A percentile compares a stretch with the other conserved stretches of the same genome.
Evolutionary conservation across 352 stramenopile genomes (phyloP).

Genomic region (Blastocystis sp.): DNA sequence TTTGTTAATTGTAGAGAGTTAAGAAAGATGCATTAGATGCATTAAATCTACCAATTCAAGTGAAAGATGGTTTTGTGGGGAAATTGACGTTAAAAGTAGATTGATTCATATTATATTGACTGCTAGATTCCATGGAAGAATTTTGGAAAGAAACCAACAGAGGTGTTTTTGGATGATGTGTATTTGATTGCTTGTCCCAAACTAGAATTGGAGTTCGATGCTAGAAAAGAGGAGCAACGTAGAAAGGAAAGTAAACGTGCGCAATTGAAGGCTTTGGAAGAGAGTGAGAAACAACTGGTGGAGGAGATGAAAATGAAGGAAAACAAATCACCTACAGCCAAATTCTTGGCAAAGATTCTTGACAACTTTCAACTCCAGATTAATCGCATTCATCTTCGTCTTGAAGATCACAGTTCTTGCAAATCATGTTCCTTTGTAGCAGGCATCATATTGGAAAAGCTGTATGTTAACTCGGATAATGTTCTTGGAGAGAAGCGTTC

Average conservation of each 20-base stretch:
- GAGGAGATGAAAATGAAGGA: constrained; percentile 3
- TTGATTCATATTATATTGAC: neutral
- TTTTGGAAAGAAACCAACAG: constrained; percentile 59
- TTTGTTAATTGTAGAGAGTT: neutral
- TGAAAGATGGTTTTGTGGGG: constrained; percentile 49
- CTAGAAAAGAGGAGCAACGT: neutral
- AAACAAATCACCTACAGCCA: neutral
- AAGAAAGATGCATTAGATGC: constrained; percentile 32
- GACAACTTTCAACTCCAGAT: constrained; percentile 49
- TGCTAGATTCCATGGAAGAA: constrained; percentile 57
- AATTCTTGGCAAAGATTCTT: constrained; percentile 48
- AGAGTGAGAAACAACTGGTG: neutral
- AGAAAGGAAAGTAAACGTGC: neutral
- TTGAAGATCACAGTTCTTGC: constrained; percentile 23
- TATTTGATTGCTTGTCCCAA: constrained; percentile 43
- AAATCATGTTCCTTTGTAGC: neutral
- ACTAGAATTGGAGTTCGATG: constrained; percentile 13
- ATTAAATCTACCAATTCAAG: constrained; percentile 38
- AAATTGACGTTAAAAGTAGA: constrained; percentile 38
- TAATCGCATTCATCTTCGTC: constrained; percentile 34
- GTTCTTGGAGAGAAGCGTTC: neutral
- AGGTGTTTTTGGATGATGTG: constrained; percentile 38
- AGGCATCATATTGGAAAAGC: constrained; percentile 36
- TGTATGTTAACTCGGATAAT: neutral
- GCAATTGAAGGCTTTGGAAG: constrained; percentile 8